Conservation (phyloP, 768 basidiomycete genomes). For the Leccinellum luteum region DNA sequence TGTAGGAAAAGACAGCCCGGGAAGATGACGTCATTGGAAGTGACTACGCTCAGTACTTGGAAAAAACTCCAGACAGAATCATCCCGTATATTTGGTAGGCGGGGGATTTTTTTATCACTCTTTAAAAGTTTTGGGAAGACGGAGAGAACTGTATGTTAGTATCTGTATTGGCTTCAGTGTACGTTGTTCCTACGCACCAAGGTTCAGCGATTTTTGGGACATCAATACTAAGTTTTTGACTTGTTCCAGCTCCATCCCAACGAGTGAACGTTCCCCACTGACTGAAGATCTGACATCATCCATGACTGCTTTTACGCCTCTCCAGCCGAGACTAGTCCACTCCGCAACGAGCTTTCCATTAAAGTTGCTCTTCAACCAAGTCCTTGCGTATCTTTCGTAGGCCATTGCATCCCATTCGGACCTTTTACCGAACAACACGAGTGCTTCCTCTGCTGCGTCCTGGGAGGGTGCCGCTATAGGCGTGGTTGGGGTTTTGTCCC, state of each 20-base stretch:
- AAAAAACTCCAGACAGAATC: slow-evolving; percentile 26
- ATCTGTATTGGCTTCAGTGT: slow-evolving; percentile 3
- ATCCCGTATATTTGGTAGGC: slow-evolving; percentile 33
- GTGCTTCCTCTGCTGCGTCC: slow-evolving; percentile 42
- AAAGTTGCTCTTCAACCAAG: slow-evolving; percentile 43
- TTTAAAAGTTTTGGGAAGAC: not conserved
- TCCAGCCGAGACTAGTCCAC: slow-evolving; percentile 52
- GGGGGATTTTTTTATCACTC: not conserved
- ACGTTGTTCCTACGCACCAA: slow-evolving; percentile 13
- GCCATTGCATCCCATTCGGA: slow-evolving; percentile 42
- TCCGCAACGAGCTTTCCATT: slow-evolving; percentile 50
- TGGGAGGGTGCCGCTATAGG: slow-evolving; percentile 12
- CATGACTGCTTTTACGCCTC: slow-evolving; percentile 50
- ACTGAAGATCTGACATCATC: slow-evolving; percentile 43
- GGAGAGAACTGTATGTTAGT: not conserved
- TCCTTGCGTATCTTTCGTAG: slow-evolving; percentile 24
- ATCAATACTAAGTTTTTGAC: slow-evolving; percentile 39
- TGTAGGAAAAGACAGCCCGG: slow-evolving; percentile 30
- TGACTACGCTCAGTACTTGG: slow-evolving; percentile 32
- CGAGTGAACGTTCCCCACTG: slow-evolving; percentile 47
- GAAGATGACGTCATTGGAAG: slow-evolving; percentile 20
- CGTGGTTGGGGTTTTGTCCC: slow-evolving; percentile 19
- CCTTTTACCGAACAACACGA: slow-evolving; percentile 51
- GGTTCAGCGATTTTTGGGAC: slow-evolving; percentile 27
- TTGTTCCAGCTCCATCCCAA: slow-evolving; percentile 40